Percentiles rank a stretch among this genome's conserved stretches.
These are phyloP conservation scores for Malassezia japonica DNA, from an alignment of 1,284 basidiomycete species.

Conservation along the genomic window DNA sequence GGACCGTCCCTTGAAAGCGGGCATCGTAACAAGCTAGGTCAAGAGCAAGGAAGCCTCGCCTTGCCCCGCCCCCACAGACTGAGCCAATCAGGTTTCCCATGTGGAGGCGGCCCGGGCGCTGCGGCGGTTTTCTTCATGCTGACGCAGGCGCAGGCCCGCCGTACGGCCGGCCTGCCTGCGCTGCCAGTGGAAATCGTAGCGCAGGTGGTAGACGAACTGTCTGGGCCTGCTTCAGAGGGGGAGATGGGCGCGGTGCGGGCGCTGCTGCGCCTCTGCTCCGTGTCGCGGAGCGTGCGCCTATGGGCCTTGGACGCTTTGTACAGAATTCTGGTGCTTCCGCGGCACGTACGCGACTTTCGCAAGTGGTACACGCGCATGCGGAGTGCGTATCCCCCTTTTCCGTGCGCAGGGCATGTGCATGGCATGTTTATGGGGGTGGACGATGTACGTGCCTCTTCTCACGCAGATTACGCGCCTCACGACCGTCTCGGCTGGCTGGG, in stretches of 20 bases:
- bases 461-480: conserved; percentile 33
- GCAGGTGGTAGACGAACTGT: conserved; percentile 21
- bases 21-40: background rate
- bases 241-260: conserved; percentile 24
- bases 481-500: conserved; percentile 41
- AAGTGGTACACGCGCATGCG: conserved; percentile 35
- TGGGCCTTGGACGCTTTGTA: conserved; percentile 35
- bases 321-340: conserved; percentile 34
- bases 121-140: too few species aligned
- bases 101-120: too few species aligned
- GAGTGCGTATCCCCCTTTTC: conserved; percentile 28
- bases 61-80: too few species aligned
- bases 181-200: conserved; percentile 35
- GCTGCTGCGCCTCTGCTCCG: conserved; percentile 27
- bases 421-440: conserved; percentile 34
- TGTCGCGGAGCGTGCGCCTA: conserved; percentile 24
- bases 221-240: conserved; percentile 22
- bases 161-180: conserved; percentile 13
- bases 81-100: too few species aligned
- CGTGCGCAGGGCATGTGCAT: conserved; percentile 28
- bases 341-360: conserved; percentile 43
- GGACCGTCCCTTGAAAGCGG: background rate
- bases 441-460: conserved; percentile 21
- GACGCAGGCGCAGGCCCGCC: conserved; percentile 6
- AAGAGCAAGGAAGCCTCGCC: too few species aligned